Percentiles rank a stretch among this genome's conserved stretches.
These are phyloP conservation scores for Rhododendron kiyosumense DNA, from an alignment of 148 eudicot genomes.

Conservation along the genomic window DNA sequence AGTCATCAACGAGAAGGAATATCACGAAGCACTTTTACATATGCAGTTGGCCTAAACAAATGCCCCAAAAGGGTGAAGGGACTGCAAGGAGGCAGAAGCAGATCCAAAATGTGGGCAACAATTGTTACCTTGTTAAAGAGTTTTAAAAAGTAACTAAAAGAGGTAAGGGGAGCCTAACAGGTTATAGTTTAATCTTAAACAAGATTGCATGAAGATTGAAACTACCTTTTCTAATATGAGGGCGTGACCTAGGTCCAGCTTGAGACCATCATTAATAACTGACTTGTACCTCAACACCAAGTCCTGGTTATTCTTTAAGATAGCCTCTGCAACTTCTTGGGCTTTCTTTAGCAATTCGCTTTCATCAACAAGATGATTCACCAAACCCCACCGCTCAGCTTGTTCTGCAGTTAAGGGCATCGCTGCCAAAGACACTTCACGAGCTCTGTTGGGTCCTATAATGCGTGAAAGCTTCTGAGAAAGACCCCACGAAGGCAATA, in stretches of 20 bases:
- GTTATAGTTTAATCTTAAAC: background rate
- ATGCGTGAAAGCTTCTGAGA: conserved; percentile 96
- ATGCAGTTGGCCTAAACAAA: background rate
- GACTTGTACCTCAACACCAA: conserved; percentile 84
- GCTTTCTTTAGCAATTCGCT: conserved; percentile 69
- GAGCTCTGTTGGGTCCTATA: conserved; percentile 81
- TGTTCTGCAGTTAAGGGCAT: conserved; percentile 73
- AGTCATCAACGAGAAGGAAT: background rate
- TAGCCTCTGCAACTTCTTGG: conserved; percentile 67
- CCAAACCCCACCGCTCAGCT: conserved; percentile 78
- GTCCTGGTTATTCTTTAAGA: conserved; percentile 67
- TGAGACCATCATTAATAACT: conserved; percentile 81
- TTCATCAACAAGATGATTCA: conserved; percentile 75
- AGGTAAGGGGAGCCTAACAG: background rate
- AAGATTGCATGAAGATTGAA: background rate
- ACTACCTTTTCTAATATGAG: conserved; percentile 85
- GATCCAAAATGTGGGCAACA: background rate
- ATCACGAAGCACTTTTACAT: background rate
- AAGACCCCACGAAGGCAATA: conserved; percentile 99
- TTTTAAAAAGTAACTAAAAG: background rate
- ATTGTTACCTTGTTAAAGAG: background rate
- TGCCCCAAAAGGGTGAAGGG: background rate
- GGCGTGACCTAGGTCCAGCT: conserved; percentile 64
- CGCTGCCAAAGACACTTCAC: conserved; percentile 70
- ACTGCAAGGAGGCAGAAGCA: background rate